Evolutionary conservation across 495 filamentous ascomycete species (phyloP), one percentile per base, ranked within the genome.

Genomic region (Penicillium egyptiacum): DNA sequence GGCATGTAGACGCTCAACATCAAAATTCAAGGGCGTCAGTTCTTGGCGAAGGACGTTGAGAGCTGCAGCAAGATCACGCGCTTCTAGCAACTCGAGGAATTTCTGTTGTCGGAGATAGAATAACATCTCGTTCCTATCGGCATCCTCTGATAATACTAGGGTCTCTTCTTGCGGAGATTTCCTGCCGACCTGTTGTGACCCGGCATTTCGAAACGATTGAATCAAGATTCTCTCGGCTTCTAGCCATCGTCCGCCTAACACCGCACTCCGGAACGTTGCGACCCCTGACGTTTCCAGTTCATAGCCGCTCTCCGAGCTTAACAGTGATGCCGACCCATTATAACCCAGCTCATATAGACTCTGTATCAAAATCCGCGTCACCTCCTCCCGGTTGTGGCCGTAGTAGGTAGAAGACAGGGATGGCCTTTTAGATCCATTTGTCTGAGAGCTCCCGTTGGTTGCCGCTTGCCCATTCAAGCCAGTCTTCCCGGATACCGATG

Each of bases 61-160:
- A 16, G 95, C 94, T 25, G 80, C 79, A 20, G 78, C 79, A 17
- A 88, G 81, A 65, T 98, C 85, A 55, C 85, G 76, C 55, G 80
- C 74, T 70, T 98, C 92, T 26, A 99, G 76, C 10, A 96, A 76
- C 68, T 99, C 94, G 28, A 99, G 76, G 70, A 91, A 99, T 72
- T 98, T 99, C 67, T 99, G 94, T 67, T 94, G 87, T 60, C 93
- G 80, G 55, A 98, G 75, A 73, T 84, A 85, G 72, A 99, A 95
- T 39, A 86, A 73, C 79, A 91, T 81, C 60, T 83, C 78, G 55
- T 78, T 81, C 61, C 72, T 73, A 60, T 88, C 78, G 31, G 85
- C 84, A 44, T 69, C 75, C 49, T 84, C 81, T 9, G 79, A 79
- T 55, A 88, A 69, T 2, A 78, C 69, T 49, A 88, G 58, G 17